Evolutionary conservation across 306 rosid species (phyloP).

Genomic region (Cicer bijugum): DNA sequence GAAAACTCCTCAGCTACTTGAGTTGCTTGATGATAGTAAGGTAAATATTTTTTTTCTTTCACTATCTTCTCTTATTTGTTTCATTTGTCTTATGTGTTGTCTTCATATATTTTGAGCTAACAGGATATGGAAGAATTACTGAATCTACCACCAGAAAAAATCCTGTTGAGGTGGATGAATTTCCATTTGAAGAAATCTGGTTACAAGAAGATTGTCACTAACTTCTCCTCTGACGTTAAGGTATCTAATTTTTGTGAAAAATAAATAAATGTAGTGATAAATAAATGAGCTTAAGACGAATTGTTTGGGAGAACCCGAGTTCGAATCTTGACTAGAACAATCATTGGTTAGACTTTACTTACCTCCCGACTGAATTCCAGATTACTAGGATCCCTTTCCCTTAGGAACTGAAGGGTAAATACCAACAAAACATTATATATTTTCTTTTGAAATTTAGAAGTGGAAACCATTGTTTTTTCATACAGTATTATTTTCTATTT

Average conservation of each 20-base stretch:
- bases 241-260: conserved; percentile 43
- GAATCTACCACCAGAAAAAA: conserved; percentile 95
- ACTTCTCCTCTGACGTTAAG: conserved; percentile 96
- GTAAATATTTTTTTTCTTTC: conserved; percentile 52
- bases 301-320: no score
- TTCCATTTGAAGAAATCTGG: conserved; percentile 86
- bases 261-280: not conserved
- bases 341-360: no score
- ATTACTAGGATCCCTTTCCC: no score
- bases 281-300: not conserved
- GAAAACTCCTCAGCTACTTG: conserved; percentile 95
- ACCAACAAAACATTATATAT: not conserved
- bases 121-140: conserved; percentile 97
- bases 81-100: conserved; percentile 31
- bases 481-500: not conserved
- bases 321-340: no score
- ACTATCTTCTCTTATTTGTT: conserved; percentile 15
- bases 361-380: no score
- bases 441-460: conserved; percentile 27
- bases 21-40: conserved; percentile 87
- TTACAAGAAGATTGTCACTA: conserved; percentile 75
- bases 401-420: no score
- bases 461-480: conserved; percentile 5
- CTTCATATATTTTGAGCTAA: conserved; percentile 42
- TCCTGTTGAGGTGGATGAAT: conserved; percentile 96